Evolutionary conservation across 2,329 filamentous ascomycete genomes (phyloP).

Genomic region (Hypomyces rosellus): DNA sequence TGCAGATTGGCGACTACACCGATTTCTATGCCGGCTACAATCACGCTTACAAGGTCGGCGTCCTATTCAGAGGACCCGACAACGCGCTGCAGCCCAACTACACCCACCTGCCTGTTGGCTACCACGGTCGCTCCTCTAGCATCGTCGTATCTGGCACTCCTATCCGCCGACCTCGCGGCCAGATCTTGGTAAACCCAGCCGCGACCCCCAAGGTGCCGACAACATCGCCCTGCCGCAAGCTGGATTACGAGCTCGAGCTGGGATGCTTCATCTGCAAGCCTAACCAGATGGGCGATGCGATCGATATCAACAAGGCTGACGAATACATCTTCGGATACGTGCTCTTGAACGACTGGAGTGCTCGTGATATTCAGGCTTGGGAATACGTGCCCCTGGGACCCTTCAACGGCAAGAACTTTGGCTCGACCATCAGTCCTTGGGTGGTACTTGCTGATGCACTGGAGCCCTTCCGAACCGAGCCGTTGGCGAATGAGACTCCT

Average conservation of each 20-base stretch:
- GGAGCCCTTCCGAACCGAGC: slow-evolving; percentile 20
- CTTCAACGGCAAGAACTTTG: slow-evolving; percentile 56
- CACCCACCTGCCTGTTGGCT: slow-evolving; percentile 71
- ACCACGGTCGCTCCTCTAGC: slow-evolving; percentile 72
- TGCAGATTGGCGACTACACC: slow-evolving; percentile 76
- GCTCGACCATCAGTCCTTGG: slow-evolving; percentile 57
- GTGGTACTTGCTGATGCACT: slow-evolving; percentile 56
- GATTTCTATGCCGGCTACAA: slow-evolving; percentile 79
- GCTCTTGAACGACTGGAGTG: slow-evolving; percentile 59
- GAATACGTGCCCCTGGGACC: slow-evolving; percentile 59
- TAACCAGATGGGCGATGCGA: slow-evolving; percentile 60
- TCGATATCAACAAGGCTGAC: slow-evolving; percentile 60
- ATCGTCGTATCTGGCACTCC: slow-evolving; percentile 69
- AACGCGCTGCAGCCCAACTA: slow-evolving; percentile 79
- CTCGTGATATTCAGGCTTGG: slow-evolving; percentile 54
- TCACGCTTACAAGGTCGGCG: slow-evolving; percentile 65
- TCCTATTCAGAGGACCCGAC: slow-evolving; percentile 64
- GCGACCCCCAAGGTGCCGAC: slow-evolving; percentile 50
- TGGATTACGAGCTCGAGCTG: slow-evolving; percentile 75
- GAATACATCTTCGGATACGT: slow-evolving; percentile 66
- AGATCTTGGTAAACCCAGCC: slow-evolving; percentile 51
- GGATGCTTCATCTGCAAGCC: slow-evolving; percentile 65
- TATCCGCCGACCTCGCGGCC: slow-evolving; percentile 65
- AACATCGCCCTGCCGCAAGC: slow-evolving; percentile 50
- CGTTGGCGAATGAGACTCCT: slow-evolving; percentile 28